Base-by-base conservation (phyloP, 257 asterid species). In the Paulownia fortunei region DNA sequence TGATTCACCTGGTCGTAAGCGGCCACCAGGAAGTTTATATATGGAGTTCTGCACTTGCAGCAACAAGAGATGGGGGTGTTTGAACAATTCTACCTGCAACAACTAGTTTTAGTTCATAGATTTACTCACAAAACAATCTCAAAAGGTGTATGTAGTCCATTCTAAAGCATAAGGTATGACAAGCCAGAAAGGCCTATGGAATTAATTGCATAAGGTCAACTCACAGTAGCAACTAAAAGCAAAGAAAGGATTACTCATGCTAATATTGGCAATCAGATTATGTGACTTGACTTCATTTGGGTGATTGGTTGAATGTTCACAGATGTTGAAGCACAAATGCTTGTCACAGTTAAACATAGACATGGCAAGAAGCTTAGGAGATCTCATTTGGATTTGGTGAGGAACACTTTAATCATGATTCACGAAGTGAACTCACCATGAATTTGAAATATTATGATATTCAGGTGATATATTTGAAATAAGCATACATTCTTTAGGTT, bases 21-120 rank as follows among this genome's bases (percentile, higher is more conserved):
- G 96, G 21, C 99, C 97, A 69, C 99, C 99, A 3, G 99, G 99
- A 76, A 95, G 97, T 77, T 74, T 87, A 78, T 82, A 90, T 5
- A 84, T 73, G 69, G 97, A 86, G 84, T 95, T 90, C 66, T 81
- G 86, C 60, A 87, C 82, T 90, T 91, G 97, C 79, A 95, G 90
- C 86, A 93, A 72, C 85, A 95, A 72, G 70, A 93, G 67, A 76
- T 95, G 98, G 12, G 99, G 98, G 73, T 93, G 93, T 69, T 93
- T 91, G 86, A 90, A 90, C 79, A 95, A 81, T 63, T 91, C 98
- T 39, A 93, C 98, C 99, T 95, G 88, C 54, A 80, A 81, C 44
- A 69, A 44, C 18, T 41, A 39, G 67, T 41, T 62, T 69, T 60
- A 63, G 74, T 12, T 39, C 61, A 37, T 24, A 13, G 2, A 62